These are phyloP conservation scores for Straminergon stramineum DNA, from an alignment of 225 moss, liverwort and hornwort genomes.

Conservation along the genomic window DNA sequence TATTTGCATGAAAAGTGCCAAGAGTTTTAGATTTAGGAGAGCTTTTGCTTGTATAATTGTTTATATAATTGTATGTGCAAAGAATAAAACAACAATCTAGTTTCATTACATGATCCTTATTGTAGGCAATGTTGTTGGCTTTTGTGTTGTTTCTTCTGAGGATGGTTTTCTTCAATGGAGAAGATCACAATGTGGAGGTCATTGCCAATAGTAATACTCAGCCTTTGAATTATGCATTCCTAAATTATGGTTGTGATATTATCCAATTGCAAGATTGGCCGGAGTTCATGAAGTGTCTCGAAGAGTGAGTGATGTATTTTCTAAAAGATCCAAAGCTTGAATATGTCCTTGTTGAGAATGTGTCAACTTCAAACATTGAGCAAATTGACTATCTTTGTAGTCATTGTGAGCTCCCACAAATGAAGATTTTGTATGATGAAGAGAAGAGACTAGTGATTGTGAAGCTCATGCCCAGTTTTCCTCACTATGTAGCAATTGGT, in stretches of 20 bases:
- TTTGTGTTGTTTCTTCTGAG: background rate
- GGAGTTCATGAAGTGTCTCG: background rate
- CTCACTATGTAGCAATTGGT: background rate
- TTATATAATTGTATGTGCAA: background rate
- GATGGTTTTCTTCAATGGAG: background rate
- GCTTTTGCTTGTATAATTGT: background rate
- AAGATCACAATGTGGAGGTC: background rate
- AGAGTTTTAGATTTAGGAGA: background rate
- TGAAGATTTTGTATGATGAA: background rate
- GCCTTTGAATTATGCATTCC: background rate
- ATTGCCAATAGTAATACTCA: accelerated
- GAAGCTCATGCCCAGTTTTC: accelerated
- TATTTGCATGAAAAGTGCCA: background rate
- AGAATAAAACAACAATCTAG: background rate
- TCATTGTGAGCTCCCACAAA: background rate
- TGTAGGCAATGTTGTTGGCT: no score
- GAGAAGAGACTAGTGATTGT: background rate
- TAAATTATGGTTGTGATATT: background rate
- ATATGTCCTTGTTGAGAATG: background rate
- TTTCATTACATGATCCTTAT: background rate
- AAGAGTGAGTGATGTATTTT: background rate
- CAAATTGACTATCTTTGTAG: background rate
- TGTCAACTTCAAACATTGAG: background rate
- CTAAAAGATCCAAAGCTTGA: background rate
- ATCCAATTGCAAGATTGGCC: background rate